phyloP scores from a whole-genome alignment of 164 flowering plant species.

The Vitis rupestris region DNA sequence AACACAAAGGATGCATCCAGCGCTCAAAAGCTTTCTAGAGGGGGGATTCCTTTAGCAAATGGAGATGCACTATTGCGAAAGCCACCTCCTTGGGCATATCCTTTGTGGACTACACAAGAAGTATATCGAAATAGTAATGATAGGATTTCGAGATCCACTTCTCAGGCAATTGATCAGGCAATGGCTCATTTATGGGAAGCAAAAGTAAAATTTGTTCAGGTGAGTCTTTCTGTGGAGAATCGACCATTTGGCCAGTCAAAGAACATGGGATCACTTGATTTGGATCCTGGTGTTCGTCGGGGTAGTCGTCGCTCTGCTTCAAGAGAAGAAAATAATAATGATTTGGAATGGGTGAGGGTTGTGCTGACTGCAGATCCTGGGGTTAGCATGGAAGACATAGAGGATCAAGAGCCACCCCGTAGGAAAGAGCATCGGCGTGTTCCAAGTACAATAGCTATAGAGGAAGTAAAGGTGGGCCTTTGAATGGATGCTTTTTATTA shows the following conservation, averaged over 20 bases:
- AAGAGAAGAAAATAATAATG: conserved; percentile 23
- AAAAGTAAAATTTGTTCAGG: conserved; percentile 81
- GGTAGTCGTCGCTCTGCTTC: conserved; percentile 13
- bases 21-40: conserved; percentile 75
- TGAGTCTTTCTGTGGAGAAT: conserved; percentile 64
- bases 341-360: conserved; percentile 81
- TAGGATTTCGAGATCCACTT: conserved; percentile 81
- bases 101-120: conserved; percentile 76
- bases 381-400: conserved; percentile 82
- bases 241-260: conserved; percentile 19
- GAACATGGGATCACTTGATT: conserved; percentile 17
- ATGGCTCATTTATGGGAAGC: conserved; percentile 88
- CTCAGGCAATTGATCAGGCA: conserved; percentile 97
- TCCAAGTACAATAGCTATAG: conserved; percentile 97
- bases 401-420: conserved; percentile 72
- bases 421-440: conserved; percentile 96
- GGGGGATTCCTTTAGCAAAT: conserved; percentile 96
- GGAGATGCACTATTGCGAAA: conserved; percentile 90
- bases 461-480: conserved; percentile 88
- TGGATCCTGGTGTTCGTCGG: conserved; percentile 9
- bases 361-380: conserved; percentile 90
- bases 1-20: conserved; percentile 55
- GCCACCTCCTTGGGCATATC: conserved; percentile 99
- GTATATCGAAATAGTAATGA: conserved; percentile 64
- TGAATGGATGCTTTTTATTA: conserved; percentile 1